A percentile compares a stretch with the other conserved stretches of the same genome.
Conservation (phyloP, 495 filamentous ascomycete genomes). For the Xylaria longipes region DNA sequence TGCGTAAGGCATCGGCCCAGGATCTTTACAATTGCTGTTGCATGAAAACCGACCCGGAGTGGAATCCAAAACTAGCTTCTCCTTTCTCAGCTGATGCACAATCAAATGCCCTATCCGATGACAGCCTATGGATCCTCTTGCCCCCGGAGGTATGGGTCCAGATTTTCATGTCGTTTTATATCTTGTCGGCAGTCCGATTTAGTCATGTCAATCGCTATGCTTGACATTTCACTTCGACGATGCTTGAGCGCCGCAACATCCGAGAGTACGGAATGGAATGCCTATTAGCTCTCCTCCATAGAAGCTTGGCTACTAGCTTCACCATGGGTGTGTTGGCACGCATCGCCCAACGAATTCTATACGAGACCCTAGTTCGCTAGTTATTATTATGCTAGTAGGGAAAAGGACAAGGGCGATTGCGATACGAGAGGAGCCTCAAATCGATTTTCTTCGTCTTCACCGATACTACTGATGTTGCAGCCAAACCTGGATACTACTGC, state of each 20-base stretch:
- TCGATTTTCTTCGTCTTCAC: neutral
- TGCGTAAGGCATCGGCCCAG: neutral
- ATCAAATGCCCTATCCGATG: neutral
- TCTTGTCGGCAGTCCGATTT: neutral
- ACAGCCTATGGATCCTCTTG: neutral
- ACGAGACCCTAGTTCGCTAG: neutral
- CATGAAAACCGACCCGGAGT: neutral
- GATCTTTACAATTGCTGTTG: neutral
- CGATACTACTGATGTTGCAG: neutral
- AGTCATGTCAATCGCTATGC: neutral
- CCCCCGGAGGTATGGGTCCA: neutral
- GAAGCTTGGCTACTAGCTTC: neutral
- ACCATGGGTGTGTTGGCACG: neutral
- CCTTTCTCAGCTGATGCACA: neutral
- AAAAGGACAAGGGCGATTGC: neutral
- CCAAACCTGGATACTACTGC: neutral
- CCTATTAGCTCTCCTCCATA: neutral
- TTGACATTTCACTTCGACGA: neutral
- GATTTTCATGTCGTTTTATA: neutral
- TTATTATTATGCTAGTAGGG: neutral
- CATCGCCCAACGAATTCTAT: neutral
- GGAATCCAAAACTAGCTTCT: neutral
- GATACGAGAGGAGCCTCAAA: neutral
- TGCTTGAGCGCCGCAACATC: neutral
- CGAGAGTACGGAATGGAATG: neutral